phyloP scores from a whole-genome alignment of 116 monocot species.

The Iris pallida region DNA sequence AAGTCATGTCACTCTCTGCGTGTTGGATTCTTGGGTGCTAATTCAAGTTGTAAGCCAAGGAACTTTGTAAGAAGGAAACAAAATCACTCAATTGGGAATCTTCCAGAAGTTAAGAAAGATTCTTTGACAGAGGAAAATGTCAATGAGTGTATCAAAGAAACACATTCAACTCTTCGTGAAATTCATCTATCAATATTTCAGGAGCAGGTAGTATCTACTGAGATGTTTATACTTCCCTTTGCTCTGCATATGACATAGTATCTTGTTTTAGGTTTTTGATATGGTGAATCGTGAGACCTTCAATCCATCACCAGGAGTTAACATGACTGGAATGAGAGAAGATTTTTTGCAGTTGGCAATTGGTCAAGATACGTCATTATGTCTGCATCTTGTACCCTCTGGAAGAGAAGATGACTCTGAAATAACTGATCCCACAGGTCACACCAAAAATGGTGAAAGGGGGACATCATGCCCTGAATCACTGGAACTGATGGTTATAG shows the following conservation, averaged over 20 bases:
- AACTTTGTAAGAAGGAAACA: constrained; percentile 31
- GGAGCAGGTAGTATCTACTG: constrained; percentile 53
- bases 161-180: constrained; percentile 74
- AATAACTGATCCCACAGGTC: constrained; percentile 8
- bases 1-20: constrained; percentile 54
- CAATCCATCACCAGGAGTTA: constrained; percentile 52
- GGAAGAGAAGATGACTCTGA: constrained; percentile 24
- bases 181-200: constrained; percentile 84
- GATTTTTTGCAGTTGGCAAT: constrained; percentile 69
- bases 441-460: constrained; percentile 19
- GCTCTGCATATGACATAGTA: constrained; percentile 12
- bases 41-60: constrained; percentile 13
- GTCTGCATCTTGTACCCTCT: constrained; percentile 40
- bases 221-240: background rate
- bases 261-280: constrained; percentile 69
- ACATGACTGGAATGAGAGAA: constrained; percentile 70
- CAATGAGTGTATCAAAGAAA: constrained; percentile 44
- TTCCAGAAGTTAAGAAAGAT: constrained; percentile 30
- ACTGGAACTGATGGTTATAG: constrained; percentile 12
- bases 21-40: constrained; percentile 45
- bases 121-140: constrained; percentile 44
- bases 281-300: constrained; percentile 69
- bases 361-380: constrained; percentile 72
- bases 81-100: constrained; percentile 2
- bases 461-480: constrained; percentile 18